Conservation (phyloP, 139 green algal species). For the Haematococcus lacustris region DNA sequence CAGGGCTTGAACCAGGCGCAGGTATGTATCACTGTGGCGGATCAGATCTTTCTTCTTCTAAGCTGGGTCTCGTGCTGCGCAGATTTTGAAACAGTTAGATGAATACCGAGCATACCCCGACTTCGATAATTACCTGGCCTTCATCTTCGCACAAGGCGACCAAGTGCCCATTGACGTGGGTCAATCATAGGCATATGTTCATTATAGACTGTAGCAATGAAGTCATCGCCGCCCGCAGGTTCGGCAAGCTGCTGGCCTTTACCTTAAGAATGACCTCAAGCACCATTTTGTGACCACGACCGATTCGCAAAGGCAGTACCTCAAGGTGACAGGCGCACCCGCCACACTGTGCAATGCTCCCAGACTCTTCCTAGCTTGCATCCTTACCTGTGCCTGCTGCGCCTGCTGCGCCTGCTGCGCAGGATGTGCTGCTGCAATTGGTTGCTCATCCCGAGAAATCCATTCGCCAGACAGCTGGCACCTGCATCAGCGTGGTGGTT, state of each 20-base stretch:
- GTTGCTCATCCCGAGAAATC: constrained; percentile 50
- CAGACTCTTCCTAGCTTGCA: neutral
- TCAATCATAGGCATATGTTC: neutral
- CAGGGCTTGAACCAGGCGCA: constrained; percentile 69
- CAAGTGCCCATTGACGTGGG: constrained; percentile 63
- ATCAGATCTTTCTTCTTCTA: neutral
- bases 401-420: neutral
- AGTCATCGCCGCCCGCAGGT: constrained; percentile 43
- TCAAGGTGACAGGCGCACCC: constrained; percentile 54
- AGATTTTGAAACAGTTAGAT: constrained; percentile 84
- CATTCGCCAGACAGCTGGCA: constrained; percentile 79
- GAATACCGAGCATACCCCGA: constrained; percentile 69
- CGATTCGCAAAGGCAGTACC: constrained; percentile 56
- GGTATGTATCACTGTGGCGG: constrained; percentile 24
- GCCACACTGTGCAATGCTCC: neutral
- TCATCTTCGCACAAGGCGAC: constrained; percentile 71
- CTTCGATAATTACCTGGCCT: constrained; percentile 94
- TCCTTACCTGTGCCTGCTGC: neutral
- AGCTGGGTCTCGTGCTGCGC: constrained; percentile 9
- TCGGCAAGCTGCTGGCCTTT: constrained; percentile 81
- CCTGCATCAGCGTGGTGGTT: constrained; percentile 48
- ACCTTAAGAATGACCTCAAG: constrained; percentile 95
- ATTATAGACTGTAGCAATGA: neutral
- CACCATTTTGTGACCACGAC: constrained; percentile 44
- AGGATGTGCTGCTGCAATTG: constrained; percentile 59